These are phyloP conservation scores for Xylariaceae sp. DNA, from an alignment of 2,329 filamentous ascomycete genomes.

Conservation along the genomic window DNA sequence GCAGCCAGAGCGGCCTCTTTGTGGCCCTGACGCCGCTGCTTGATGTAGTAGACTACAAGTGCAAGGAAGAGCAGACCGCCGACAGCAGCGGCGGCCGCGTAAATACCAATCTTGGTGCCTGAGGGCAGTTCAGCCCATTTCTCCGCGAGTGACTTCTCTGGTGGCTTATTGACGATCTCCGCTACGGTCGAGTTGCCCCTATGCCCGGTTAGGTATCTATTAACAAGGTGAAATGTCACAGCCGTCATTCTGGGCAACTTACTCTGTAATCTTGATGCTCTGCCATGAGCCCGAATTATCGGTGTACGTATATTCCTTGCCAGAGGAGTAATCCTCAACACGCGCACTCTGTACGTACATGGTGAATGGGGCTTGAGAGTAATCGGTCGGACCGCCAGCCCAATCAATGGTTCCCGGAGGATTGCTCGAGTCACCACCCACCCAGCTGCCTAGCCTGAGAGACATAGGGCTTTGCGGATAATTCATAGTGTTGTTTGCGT, in stretches of 20 bases:
- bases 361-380: conserved; percentile 68
- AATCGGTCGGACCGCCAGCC: conserved; percentile 75
- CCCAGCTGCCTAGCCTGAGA: conserved; percentile 71
- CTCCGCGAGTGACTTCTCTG: conserved; percentile 53
- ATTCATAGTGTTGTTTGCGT: conserved; percentile 66
- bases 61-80: conserved; percentile 44
- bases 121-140: conserved; percentile 62
- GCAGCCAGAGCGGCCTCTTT: conserved; percentile 57
- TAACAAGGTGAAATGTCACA: background rate
- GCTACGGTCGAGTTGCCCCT: conserved; percentile 65
- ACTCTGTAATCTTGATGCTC: conserved; percentile 66
- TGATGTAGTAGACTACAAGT: conserved; percentile 60
- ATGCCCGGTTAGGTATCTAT: background rate
- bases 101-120: conserved; percentile 60
- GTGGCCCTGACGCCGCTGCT: conserved; percentile 60
- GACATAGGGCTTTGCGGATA: conserved; percentile 82
- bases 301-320: conserved; percentile 69
- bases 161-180: conserved; percentile 49
- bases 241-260: conserved; percentile 43
- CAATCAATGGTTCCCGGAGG: conserved; percentile 67
- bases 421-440: conserved; percentile 64
- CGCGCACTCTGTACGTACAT: conserved; percentile 73
- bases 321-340: conserved; percentile 65
- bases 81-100: conserved; percentile 54
- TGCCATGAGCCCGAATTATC: conserved; percentile 67